These are phyloP conservation scores for Fusarium anguioides DNA, from an alignment of 2,329 filamentous ascomycete genomes.

Conservation along the genomic window DNA sequence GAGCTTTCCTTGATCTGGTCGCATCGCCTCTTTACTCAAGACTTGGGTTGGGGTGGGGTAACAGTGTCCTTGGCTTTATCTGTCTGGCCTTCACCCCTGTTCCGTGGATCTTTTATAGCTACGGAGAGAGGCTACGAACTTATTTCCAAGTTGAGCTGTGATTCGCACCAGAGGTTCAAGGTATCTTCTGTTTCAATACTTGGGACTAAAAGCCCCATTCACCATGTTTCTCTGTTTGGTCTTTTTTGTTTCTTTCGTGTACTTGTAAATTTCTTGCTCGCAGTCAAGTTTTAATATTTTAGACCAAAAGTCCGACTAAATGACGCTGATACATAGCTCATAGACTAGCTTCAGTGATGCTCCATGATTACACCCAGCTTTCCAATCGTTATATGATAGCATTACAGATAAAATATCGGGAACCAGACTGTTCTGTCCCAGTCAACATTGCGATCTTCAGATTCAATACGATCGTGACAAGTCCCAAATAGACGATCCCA, in stretches of 20 bases:
- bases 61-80: slow-evolving; percentile 30
- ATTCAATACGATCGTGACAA: slow-evolving; percentile 22
- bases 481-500: slow-evolving; percentile 30
- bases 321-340: no score
- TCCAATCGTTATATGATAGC: no score
- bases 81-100: slow-evolving; percentile 30
- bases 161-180: no score
- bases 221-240: no score
- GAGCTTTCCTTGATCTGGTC: slow-evolving; percentile 28
- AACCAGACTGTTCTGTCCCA: slow-evolving; percentile 8
- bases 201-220: no score
- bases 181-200: no score
- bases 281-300: no score
- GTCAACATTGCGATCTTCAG: slow-evolving; percentile 8
- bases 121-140: slow-evolving; percentile 25
- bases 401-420: background rate
- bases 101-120: slow-evolving; percentile 28
- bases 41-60: slow-evolving; percentile 33
- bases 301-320: no score
- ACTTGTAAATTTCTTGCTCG: no score
- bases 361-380: no score
- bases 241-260: no score
- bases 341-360: no score
- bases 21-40: slow-evolving; percentile 19
- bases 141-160: slow-evolving; percentile 25